Percentiles rank a stretch among this genome's conserved stretches.
phyloP scores from a whole-genome alignment of 176 grass and related monocot species.

The Bolboschoenus planiculmis region DNA sequence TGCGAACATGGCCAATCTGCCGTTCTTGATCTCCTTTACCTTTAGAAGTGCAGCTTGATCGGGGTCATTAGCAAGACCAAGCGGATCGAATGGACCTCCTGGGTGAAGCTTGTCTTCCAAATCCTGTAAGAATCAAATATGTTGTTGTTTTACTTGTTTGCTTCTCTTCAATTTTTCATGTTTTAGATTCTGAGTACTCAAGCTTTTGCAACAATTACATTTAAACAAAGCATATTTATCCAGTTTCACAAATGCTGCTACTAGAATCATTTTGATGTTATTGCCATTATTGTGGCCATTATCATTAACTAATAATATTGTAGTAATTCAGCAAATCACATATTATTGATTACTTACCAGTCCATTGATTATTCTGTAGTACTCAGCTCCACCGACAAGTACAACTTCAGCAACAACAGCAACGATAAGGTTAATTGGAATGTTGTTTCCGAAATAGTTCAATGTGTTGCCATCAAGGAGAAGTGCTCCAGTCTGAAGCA shows the following conservation, averaged over 20 bases:
- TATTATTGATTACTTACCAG: conserved; percentile 38
- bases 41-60: conserved; percentile 88
- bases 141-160: background rate
- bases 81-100: conserved; percentile 80
- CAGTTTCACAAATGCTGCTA: background rate
- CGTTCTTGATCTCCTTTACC: conserved; percentile 99
- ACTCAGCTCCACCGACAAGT: conserved; percentile 89
- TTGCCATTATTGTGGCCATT: background rate
- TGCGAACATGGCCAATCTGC: conserved; percentile 85
- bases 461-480: conserved; percentile 93
- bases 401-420: conserved; percentile 71
- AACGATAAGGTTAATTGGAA: conserved; percentile 80
- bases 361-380: conserved; percentile 91
- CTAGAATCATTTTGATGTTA: background rate
- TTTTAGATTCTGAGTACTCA: background rate
- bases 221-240: background rate
- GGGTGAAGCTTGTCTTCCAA: conserved; percentile 93
- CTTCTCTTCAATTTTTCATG: background rate
- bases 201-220: background rate
- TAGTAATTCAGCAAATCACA: background rate
- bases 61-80: conserved; percentile 68
- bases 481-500: conserved; percentile 75
- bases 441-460: conserved; percentile 95
- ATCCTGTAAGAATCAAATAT: conserved; percentile 32
- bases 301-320: background rate